Base-by-base conservation (phyloP, 2,329 filamentous ascomycete genomes). In the Curvularia lunata region DNA sequence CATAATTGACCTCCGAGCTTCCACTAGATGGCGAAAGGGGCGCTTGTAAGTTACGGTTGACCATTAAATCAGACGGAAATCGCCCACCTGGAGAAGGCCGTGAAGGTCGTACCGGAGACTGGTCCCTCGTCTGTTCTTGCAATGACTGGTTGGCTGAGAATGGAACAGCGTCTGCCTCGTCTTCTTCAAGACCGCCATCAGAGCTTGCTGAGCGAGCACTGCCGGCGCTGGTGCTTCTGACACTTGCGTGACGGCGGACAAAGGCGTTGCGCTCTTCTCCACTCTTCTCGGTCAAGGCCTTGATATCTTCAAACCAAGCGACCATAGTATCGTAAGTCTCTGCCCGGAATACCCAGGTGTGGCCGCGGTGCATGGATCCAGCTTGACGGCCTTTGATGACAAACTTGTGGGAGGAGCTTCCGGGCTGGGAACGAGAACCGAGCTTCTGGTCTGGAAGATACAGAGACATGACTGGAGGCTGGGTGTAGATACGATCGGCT, bases 361-460 rank as follows among this genome's bases (percentile, higher is more conserved):
- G 86, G 32, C 86, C 86, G 62, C 93, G 91, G 77, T 98, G 95
- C 87, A 98, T 91, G 4, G 90, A 83, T 51, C 95, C 94, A 4
- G 92, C 95, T 78, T 98, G 94, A 59, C 93, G 90, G 43, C 95
- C 95, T 78, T 98, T 99, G 71, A 99, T 88, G 77, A 97, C 92
- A 76, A 99, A 99, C 76, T 99, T 99, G 81, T 97, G 94, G 40
- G 92, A 97, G 12, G 90, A 91, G 12, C 91, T 93, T 48, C 87
- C 88, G 58, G 88, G 86, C 59, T 87, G 85, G 9, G 94, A 97
- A 74, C 96, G 92, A 34, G 93, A 96, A 37, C 95, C 95, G 56
- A 99, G 84, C 75, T 97, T 97, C 78, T 98, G 95, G 68, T 98
- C 95, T 6, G 91, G 91, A 27, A 99, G 85, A 74, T 95, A 96